These are phyloP conservation scores for Ogataea philodendri DNA, from an alignment of 805 yeast species.

Conservation along the genomic window DNA sequence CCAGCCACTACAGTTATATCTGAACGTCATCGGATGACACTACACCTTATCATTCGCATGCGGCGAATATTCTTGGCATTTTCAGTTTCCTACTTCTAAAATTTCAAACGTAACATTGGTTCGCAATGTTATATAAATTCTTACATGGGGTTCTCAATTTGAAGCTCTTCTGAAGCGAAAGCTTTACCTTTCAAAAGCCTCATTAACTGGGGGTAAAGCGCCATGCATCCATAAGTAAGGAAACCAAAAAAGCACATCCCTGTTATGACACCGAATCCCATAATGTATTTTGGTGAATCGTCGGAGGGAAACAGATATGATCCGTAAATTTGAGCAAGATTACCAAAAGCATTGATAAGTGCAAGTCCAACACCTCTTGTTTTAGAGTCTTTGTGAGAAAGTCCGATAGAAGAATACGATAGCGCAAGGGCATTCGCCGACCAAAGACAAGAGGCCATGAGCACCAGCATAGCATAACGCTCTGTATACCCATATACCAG, in stretches of 20 bases:
- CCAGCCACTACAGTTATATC: too few species aligned
- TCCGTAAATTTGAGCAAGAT: conserved; percentile 57
- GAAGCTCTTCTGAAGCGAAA: too few species aligned
- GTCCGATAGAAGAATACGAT: conserved; percentile 55
- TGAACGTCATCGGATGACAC: too few species aligned
- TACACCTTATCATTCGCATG: too few species aligned
- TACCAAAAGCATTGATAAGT: conserved; percentile 53
- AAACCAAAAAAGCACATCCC: conserved; percentile 17
- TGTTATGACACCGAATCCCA: conserved; percentile 28
- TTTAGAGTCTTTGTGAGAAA: conserved; percentile 13
- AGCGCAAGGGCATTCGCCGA: conserved; percentile 56
- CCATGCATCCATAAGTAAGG: conserved; percentile 7
- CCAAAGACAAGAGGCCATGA: conserved; percentile 60
- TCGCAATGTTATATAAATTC: too few species aligned
- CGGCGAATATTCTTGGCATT: too few species aligned
- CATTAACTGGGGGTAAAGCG: conserved; percentile 5
- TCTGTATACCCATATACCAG: conserved; percentile 31
- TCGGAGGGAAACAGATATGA: conserved; percentile 47
- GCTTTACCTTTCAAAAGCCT: conserved; percentile 2
- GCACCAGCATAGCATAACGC: conserved; percentile 56
- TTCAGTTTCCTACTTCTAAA: too few species aligned
- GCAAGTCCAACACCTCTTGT: conserved; percentile 21
- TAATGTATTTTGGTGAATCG: conserved; percentile 45
- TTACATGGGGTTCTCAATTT: too few species aligned
- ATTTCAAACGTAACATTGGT: too few species aligned